Base-by-base conservation (phyloP, 2,329 filamentous ascomycete genomes). In the Knufia fluminis region DNA sequence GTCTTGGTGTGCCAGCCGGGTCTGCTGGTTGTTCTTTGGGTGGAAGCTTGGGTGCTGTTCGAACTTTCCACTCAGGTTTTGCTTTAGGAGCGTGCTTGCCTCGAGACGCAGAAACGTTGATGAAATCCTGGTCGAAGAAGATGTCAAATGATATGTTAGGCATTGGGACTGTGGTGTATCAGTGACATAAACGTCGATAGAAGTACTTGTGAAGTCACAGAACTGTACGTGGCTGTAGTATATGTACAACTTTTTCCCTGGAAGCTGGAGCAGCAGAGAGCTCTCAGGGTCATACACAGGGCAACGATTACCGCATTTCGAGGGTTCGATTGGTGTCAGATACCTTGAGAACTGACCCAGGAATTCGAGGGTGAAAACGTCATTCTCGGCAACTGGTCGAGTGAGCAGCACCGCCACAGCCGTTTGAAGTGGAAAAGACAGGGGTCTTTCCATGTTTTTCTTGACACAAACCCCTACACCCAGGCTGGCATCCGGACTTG, bases 121-220 rank as follows among this genome's bases (percentile, higher is more conserved):
- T 57, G 52, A 60, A 57, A 55, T 60, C 59, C 49, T 58, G 55
- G 48, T 60, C 56, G 26, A 57, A 60, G 47, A 59, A 59, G 46
- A 60, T 55, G 50, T 60, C 59, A 53, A 60, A 59, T 8, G 57
- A 59, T 55, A 60, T 52, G 56, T 60, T 60, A 57, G 59, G 59
- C 59, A 60, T 60, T 59, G 47, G 54, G 53, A 58, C 23, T 28
- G 17, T 39, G 3, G 14, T 43, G 19, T 12, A 22, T 51, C 31
- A 40, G 35, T 47, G 22, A 38, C 10, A 10, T 10, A 16, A 17
- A 45, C 9, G 16, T 33, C n/a, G 31, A 22, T 47, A 8, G 16
- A 38, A 28, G 31, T 44, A 9, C 24, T 31, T 22, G 44, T 46
- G 46, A 54, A 50, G 46, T 50, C 36, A 20, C n/a, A 17, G 20